Conservation (phyloP, 2,329 filamentous ascomycete species). For the Pyrenophora graminea region DNA sequence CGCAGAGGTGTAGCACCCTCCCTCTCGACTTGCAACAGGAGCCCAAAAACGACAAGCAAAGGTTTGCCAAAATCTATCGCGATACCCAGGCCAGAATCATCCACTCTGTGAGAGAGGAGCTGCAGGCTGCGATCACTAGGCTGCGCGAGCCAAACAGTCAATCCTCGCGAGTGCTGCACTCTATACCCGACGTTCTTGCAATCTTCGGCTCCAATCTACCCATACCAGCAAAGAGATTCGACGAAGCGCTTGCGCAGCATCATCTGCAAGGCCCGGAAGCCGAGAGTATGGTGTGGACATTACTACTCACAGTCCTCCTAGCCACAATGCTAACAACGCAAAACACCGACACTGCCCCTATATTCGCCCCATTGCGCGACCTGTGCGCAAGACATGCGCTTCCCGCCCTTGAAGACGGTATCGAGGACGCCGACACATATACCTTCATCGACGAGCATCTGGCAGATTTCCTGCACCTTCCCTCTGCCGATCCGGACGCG, state of each 20-base stretch:
- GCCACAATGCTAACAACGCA: conserved; percentile 17
- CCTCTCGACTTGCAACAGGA: conserved; percentile 9
- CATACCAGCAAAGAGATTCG: conserved; percentile 12
- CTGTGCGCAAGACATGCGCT: conserved; percentile 21
- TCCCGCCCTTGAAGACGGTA: conserved; percentile 28
- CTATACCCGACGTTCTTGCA: conserved; percentile 16
- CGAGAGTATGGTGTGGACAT: conserved; percentile 27
- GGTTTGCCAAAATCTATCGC: conserved; percentile 50
- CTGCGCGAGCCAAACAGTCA: conserved; percentile 5
- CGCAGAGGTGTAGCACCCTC: conserved; percentile 25
- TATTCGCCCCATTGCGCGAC: conserved; percentile 9
- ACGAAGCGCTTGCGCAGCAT: conserved; percentile 16
- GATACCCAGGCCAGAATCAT: conserved; percentile 45
- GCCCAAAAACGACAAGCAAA: conserved; percentile 45
- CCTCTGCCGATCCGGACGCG: background rate
- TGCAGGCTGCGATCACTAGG: conserved; percentile 19
- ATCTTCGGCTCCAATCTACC: conserved; percentile 19
- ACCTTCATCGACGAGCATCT: conserved; percentile 29
- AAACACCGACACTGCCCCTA: background rate
- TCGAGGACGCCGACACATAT: conserved; percentile 31
- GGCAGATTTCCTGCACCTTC: conserved; percentile 19
- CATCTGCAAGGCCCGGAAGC: conserved; percentile 10
- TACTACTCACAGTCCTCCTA: conserved; percentile 27
- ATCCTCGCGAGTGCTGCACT: conserved; percentile 16
- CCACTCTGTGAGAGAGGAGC: conserved; percentile 28